Conservation (phyloP, 768 basidiomycete species). For the Lentinula detonsa region DNA sequence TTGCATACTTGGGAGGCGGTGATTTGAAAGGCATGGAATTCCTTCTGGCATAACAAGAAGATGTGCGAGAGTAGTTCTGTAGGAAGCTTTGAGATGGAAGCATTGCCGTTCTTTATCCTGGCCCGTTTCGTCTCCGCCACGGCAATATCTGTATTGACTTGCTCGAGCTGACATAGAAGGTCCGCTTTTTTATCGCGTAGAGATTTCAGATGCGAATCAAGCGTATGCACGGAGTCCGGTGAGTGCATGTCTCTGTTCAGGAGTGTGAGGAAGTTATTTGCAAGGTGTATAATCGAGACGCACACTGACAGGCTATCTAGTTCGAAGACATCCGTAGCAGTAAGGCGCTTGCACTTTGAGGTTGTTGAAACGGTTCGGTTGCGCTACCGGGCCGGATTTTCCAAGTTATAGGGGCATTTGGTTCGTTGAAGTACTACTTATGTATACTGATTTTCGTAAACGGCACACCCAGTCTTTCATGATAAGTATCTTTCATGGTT, state of each 20-base stretch:
- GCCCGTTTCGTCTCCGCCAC: slow-evolving; percentile 24
- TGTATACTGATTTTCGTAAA: too few species aligned
- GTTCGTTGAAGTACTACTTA: too few species aligned
- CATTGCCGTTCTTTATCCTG: slow-evolving; percentile 26
- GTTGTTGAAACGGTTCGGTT: too few species aligned
- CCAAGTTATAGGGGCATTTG: too few species aligned
- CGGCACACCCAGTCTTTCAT: too few species aligned
- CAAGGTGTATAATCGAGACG: neutral
- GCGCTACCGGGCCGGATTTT: too few species aligned
- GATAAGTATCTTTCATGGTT: too few species aligned
- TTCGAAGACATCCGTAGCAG: too few species aligned
- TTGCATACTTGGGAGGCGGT: slow-evolving; percentile 38
- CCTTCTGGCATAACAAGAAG: slow-evolving; percentile 27
- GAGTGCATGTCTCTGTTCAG: neutral
- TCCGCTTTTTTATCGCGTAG: neutral
- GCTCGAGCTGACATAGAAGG: slow-evolving; percentile 28
- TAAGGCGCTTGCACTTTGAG: too few species aligned
- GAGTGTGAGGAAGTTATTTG: neutral
- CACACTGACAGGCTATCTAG: neutral
- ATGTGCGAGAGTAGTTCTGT: slow-evolving; percentile 33
- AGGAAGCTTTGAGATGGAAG: slow-evolving; percentile 29
- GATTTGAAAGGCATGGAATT: slow-evolving; percentile 25
- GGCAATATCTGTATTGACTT: slow-evolving; percentile 25
- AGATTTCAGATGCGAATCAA: neutral
- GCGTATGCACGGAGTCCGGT: neutral